Base-by-base conservation (phyloP, 2,329 filamentous ascomycete genomes). In the Diaporthe eres region DNA sequence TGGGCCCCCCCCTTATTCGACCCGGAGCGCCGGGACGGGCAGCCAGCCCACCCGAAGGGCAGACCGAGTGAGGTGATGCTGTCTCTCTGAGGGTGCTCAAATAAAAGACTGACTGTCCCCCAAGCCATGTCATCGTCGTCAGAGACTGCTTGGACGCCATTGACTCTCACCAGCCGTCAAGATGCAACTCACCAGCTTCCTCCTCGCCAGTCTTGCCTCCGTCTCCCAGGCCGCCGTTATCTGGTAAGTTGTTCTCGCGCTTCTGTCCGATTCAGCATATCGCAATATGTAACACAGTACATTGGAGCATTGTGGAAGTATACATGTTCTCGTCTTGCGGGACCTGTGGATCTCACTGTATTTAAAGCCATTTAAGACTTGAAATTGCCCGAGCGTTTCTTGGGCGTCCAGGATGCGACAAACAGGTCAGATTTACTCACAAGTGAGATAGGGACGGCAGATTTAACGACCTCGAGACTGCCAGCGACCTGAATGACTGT, bases 161-260 rank as follows among this genome's bases (percentile, higher is more conserved):
- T 19, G 22, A 47, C 28, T 31, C 12, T 34, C 53, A 31, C 12
- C 39, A 19, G 15, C 31, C 34, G 37, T 19, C 58, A 67, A 53
- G 34, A 73, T 73, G 71, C 53, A 73, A 63, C 71, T 73, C 42
- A 73, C 71, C 25, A 73, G 34, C 17, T 60, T 51, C 55, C 58
- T 73, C 42, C n/a, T 73, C 58, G 71, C 71, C 4, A 51, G 70
- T 22, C 51, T 77, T 22, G 75, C 67, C 22, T 67, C 72, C n/a
- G 47, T 77, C 31, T 74, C 67, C 25, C 37, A 60, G 47, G 75
- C 73, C n/a, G 75, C 75, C n/a, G 76, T 77, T 12, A 76, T 65
- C 55, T 70, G 65, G 65, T 70, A 8, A 55, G 65, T 70, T 28
- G 13, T 15, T 4, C 22, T 28, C 17, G 31, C n/a, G 1, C 15